These are phyloP conservation scores for Dendrobium catenatum DNA, from an alignment of 106 monocot species.

Conservation along the genomic window DNA sequence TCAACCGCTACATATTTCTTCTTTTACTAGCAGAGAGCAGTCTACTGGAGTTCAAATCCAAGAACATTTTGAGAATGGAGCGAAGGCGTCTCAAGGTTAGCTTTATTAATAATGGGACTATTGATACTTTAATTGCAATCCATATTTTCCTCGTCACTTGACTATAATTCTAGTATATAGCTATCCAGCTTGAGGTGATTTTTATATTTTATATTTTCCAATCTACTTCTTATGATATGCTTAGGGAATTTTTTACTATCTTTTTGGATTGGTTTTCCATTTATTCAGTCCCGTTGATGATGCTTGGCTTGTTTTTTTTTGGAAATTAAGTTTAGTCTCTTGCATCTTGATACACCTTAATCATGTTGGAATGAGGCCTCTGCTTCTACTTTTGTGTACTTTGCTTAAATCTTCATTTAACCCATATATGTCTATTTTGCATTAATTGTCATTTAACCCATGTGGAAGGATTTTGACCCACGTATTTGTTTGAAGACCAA, in stretches of 20 bases:
- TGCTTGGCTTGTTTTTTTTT: neutral
- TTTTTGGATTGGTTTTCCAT: neutral
- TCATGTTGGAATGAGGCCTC: no score
- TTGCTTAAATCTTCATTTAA: no score
- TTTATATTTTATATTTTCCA: neutral
- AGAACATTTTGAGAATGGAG: slow-evolving; percentile 29
- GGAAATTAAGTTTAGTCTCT: neutral
- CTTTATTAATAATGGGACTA: neutral
- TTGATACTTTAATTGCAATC: neutral
- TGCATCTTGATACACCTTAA: neutral
- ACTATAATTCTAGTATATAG: neutral
- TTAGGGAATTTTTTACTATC: neutral
- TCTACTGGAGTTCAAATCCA: slow-evolving; percentile 16
- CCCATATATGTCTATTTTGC: no score
- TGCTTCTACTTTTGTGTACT: no score
- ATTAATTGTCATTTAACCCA: no score
- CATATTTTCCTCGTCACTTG: neutral
- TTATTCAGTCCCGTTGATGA: neutral
- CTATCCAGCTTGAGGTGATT: neutral
- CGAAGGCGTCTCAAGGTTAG: slow-evolving; percentile 50
- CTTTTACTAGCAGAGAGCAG: slow-evolving; percentile 16
- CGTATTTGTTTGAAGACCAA: no score
- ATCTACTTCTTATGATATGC: neutral
- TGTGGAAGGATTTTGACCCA: no score
- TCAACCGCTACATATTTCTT: slow-evolving; percentile 24